A percentile compares a stretch with the other conserved stretches of the same genome.
Evolutionary conservation across 805 yeast species (phyloP).

Genomic region (Candida taoyuanica): DNA sequence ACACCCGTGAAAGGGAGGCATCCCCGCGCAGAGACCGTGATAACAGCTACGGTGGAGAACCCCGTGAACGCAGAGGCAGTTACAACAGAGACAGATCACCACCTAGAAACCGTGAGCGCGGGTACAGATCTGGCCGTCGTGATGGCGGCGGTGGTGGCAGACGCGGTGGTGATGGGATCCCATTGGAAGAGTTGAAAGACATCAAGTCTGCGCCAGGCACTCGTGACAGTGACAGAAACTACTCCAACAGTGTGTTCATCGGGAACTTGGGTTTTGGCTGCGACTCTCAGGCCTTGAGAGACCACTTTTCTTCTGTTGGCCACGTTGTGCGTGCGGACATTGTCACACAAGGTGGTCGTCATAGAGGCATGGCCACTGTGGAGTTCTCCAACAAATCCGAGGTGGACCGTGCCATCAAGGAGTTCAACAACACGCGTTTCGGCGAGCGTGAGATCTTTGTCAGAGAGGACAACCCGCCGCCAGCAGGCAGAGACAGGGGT

Average conservation of each 20-base stretch:
- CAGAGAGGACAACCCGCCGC: constrained; percentile 88
- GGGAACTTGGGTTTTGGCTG: constrained; percentile 70
- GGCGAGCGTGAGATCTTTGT: constrained; percentile 80
- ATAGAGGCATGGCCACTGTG: constrained; percentile 89
- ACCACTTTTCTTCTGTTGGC: constrained; percentile 55
- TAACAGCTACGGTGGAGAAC: constrained; percentile 5
- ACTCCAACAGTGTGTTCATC: constrained; percentile 63
- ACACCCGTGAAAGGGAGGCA: constrained; percentile 26
- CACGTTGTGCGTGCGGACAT: constrained; percentile 78
- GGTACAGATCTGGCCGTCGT: no score
- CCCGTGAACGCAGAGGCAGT: constrained; percentile 6
- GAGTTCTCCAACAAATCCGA: constrained; percentile 65
- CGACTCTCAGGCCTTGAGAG: constrained; percentile 55
- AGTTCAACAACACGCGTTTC: constrained; percentile 59
- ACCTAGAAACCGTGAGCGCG: constrained; percentile 18
- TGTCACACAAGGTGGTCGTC: constrained; percentile 70
- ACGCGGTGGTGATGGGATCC: constrained; percentile 1
- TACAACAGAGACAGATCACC: constrained; percentile 27
- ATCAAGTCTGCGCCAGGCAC: constrained; percentile 23
- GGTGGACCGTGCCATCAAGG: constrained; percentile 66
- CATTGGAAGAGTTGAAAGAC: constrained; percentile 29
- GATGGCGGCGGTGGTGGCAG: neutral
- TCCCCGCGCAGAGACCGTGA: constrained; percentile 29
- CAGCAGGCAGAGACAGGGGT: constrained; percentile 9
- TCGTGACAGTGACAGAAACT: constrained; percentile 49